Conservation (phyloP, 2,329 filamentous ascomycete genomes). For the Curvularia eragrostidis region DNA sequence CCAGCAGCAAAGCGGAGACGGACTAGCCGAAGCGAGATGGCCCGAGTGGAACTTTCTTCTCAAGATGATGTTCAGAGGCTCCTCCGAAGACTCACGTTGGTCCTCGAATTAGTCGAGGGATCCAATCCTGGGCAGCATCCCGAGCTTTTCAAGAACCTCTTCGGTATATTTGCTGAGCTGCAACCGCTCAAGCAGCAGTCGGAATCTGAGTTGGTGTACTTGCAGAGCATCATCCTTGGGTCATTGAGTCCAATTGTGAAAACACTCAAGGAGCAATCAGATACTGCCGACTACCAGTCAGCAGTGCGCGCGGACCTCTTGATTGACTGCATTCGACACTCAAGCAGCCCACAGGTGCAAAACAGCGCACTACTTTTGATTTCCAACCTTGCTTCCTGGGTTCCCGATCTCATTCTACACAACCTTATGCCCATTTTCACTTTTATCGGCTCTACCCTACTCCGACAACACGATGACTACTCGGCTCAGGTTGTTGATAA, state of each 20-base stretch:
- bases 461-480: slow-evolving; percentile 94
- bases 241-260: slow-evolving; percentile 86
- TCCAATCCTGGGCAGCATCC: slow-evolving; percentile 78
- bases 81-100: slow-evolving; percentile 80
- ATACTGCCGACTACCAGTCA: slow-evolving; percentile 74
- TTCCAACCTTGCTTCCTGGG: slow-evolving; percentile 82
- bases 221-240: slow-evolving; percentile 83
- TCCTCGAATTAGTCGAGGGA: slow-evolving; percentile 85
- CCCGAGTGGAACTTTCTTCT: slow-evolving; percentile 66
- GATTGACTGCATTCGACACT: slow-evolving; percentile 92
- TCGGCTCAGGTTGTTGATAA: slow-evolving; percentile 94
- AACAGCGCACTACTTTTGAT: slow-evolving; percentile 89
- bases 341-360: slow-evolving; percentile 90
- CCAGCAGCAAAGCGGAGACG: slow-evolving; percentile 80
- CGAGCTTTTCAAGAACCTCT: slow-evolving; percentile 78
- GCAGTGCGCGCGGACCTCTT: slow-evolving; percentile 87
- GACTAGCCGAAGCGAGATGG: slow-evolving; percentile 74
- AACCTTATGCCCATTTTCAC: slow-evolving; percentile 99
- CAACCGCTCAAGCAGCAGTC: slow-evolving; percentile 83
- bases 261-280: slow-evolving; percentile 64
- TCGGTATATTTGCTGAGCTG: slow-evolving; percentile 83
- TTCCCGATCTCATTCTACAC: slow-evolving; percentile 89
- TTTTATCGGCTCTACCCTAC: slow-evolving; percentile 91
- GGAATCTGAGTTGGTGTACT: slow-evolving; percentile 85
- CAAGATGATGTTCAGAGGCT: slow-evolving; percentile 70